Base-by-base conservation (phyloP, 257 asterid species). In the Lycium ferocissimum region DNA sequence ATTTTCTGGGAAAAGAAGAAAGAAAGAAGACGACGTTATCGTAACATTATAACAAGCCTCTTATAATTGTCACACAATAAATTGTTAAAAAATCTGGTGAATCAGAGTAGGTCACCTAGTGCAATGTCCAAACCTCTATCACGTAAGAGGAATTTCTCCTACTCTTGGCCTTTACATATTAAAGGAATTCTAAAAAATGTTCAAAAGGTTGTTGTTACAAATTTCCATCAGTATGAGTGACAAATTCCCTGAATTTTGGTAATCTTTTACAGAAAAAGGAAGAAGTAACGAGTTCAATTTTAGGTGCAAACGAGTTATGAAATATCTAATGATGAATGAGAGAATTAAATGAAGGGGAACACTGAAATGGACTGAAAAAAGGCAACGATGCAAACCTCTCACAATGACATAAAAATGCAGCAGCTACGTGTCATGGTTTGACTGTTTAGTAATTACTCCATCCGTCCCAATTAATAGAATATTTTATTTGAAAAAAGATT, bases 401-500 rank as follows among this genome's bases (percentile, higher is more conserved):
- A 76, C 33, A 26, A 26, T 76, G 47, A 75, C 59, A 49, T 49
- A 6, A 12, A 75, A 12, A 53, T 3, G 22, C 5, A 76, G 9
- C 47, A 51, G 65, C 49, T 53, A 53, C 82, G 65, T 76, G 82
- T 17, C 82, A 13, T 33, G 47, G 75, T 87, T 82, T 80, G 89
- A 86, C 87, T 2, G 33, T 12, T 40, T 40, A 22, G 4, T 10
- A 71, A 63, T 1, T 4, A 10, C n/a, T 62, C 69, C 22, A 37
- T 8, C 51, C 51, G 37, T 37, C 51, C 11, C 9, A 63, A 63
- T 26, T 63, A 26, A 4, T 0, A 0, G 4, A 22, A 22, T 62
- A 33, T 26, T 22, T 11, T 22, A 65, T 11, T 26, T 18, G 4
- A 37, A 6, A 2, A 3, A 7, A 14, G 5, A 5, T 56, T 56